Base-by-base conservation (phyloP, 345 rosid species). In the Syzygium oleosum region DNA sequence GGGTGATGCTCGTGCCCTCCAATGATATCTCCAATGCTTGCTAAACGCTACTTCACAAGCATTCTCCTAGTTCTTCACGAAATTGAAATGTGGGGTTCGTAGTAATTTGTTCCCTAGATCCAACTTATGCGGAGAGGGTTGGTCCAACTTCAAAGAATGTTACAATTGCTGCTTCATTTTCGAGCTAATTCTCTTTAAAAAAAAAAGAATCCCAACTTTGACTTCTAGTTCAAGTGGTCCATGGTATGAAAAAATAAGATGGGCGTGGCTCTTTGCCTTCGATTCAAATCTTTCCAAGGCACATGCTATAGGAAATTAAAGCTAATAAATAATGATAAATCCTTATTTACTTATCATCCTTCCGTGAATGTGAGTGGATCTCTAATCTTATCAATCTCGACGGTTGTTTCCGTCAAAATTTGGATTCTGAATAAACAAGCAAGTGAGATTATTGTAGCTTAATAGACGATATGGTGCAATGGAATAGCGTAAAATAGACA, bases 381-480 rank as follows among this genome's bases (percentile, higher is more conserved):
- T 17, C 43, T 19, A 1, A 6, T 68, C 23, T 17, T 17, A 68
- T 68, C 25, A 0, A 68, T 34, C 13, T 68, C 7, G 0, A 68
- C 17, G 4, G 23, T 17, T 34, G 11, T 68, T 68, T 17, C 4
- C 10, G 13, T 34, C 79, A 34, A 31, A 17, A 68, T 34, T 0
- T 68, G 2, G 19, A 68, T 17, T 34, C 23, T 2, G 0, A 68
- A 68, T 17, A n/a, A 1, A n/a, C 12, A 61, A 61, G 19, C 38
- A 61, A n/a, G 73, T n/a, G 38, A n/a, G 73, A 61, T 61, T n/a
- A n/a, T n/a, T 3, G 9, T 14, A n/a, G 17, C 19, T n/a, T 6
- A 0, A 19, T 15, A 13, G 21, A 13, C 38, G 3, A 17, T 17
- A 68, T 5, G 3, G 21, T 17, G 10, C 78, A 0, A 29, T 8